These are phyloP conservation scores for Phytophthora litchii DNA, from an alignment of 352 stramenopile species.

Conservation along the genomic window DNA sequence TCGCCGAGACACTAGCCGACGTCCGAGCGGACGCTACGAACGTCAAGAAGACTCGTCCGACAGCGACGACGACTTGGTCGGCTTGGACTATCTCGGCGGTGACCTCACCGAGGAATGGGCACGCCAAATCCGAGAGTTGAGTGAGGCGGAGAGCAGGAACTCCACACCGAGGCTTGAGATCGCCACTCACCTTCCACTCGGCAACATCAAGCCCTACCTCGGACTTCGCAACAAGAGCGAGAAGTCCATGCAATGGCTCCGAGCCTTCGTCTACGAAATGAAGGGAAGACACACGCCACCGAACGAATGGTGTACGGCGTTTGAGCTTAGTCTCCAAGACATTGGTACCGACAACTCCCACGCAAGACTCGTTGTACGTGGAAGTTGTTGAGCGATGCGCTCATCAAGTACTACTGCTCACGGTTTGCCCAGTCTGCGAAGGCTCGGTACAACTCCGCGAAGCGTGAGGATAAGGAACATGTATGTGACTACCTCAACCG, in stretches of 20 bases:
- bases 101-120: not conserved
- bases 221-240: conserved; percentile 5
- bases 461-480: not conserved
- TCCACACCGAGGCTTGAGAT: not conserved
- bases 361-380: not conserved
- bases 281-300: not conserved
- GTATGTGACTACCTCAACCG: conserved; percentile 2
- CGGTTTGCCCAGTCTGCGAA: no score
- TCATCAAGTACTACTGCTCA: no score
- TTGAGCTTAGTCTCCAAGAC: conserved; percentile 3
- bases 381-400: no score
- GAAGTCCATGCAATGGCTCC: conserved; percentile 7
- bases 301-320: conserved; percentile 3
- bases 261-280: conserved; percentile 16
- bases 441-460: no score
- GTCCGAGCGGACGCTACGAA: not conserved
- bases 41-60: not conserved
- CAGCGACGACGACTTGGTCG: not conserved
- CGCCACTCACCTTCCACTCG: conserved; percentile 1
- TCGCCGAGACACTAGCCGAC: not conserved
- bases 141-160: no score
- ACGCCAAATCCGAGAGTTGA: not conserved
- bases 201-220: not conserved
- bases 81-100: not conserved
- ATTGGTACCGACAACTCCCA: conserved; percentile 11